Percentiles rank a stretch among this genome's conserved stretches.
phyloP scores from a whole-genome alignment of 2,329 filamentous ascomycete genomes.

The Neonectria hederae region DNA sequence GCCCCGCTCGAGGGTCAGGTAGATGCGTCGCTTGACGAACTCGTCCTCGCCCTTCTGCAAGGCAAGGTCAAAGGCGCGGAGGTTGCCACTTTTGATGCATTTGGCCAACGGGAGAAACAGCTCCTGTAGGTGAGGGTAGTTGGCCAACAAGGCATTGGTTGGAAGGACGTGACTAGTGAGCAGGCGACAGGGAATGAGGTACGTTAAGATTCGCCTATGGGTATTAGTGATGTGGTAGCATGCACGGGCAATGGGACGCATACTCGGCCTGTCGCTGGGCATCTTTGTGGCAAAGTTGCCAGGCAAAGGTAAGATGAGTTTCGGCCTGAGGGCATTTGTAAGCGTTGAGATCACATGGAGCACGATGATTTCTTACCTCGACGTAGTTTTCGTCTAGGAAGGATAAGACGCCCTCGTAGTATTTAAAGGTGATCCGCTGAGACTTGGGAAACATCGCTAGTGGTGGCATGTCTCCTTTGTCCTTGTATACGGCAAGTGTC shows the following conservation, averaged over 20 bases:
- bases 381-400: slow-evolving; percentile 95
- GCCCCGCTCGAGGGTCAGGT: slow-evolving; percentile 90
- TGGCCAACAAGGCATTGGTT: slow-evolving; percentile 73
- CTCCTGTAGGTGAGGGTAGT: slow-evolving; percentile 78
- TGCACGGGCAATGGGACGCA: slow-evolving; percentile 39
- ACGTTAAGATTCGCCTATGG: slow-evolving; percentile 84
- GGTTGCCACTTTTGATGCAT: slow-evolving; percentile 84
- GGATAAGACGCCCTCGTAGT: slow-evolving; percentile 91
- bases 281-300: slow-evolving; percentile 79
- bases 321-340: slow-evolving; percentile 68
- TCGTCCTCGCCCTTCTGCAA: slow-evolving; percentile 86
- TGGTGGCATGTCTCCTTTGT: slow-evolving; percentile 80
- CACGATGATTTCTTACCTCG: slow-evolving; percentile 60
- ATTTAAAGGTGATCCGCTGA: slow-evolving; percentile 94
- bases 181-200: slow-evolving; percentile 92
- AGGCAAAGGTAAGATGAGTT: slow-evolving; percentile 81
- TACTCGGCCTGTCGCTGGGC: slow-evolving; percentile 83
- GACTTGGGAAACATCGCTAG: slow-evolving; percentile 84
- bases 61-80: slow-evolving; percentile 84
- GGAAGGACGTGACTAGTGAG: slow-evolving; percentile 89
- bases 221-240: slow-evolving; percentile 34
- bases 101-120: slow-evolving; percentile 81
- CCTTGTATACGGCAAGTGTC: slow-evolving; percentile 77
- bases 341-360: slow-evolving; percentile 11
- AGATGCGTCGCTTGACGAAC: slow-evolving; percentile 92